phyloP scores from a whole-genome alignment of 2,329 filamentous ascomycete genomes.

The Fusarium sp. region DNA sequence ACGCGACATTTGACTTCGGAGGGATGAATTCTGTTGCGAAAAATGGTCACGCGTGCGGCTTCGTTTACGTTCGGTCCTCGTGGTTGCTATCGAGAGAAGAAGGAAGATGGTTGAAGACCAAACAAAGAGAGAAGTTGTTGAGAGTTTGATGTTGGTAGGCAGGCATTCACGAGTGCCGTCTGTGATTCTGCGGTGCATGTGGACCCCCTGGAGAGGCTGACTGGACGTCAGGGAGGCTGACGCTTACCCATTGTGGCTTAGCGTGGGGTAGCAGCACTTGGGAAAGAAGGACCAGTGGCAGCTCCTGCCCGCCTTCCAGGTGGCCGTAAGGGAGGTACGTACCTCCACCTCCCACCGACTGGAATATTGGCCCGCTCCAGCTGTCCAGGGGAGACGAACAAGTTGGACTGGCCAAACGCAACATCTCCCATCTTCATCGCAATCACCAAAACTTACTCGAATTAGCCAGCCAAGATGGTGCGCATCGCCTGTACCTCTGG shows the following conservation, averaged over 20 bases:
- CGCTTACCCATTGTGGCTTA: slow-evolving; percentile 30
- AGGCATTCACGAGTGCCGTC: slow-evolving; percentile 21
- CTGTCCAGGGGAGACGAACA: slow-evolving; percentile 41
- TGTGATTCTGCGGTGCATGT: slow-evolving; percentile 6
- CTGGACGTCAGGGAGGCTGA: slow-evolving; percentile 26
- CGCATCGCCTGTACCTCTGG: slow-evolving; percentile 24
- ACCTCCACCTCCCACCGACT: slow-evolving; percentile 41
- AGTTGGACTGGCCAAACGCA: slow-evolving; percentile 29
- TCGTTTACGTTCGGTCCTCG: neutral
- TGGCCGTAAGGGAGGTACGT: slow-evolving; percentile 39
- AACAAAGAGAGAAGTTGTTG: slow-evolving; percentile 15
- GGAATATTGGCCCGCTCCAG: slow-evolving; percentile 45
- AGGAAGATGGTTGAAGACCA: slow-evolving; percentile 4
- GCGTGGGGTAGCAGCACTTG: slow-evolving; percentile 19
- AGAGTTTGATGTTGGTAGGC: neutral
- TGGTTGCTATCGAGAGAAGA: neutral
- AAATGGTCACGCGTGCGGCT: neutral
- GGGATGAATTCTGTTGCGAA: neutral
- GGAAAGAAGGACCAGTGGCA: slow-evolving; percentile 6
- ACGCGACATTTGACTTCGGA: slow-evolving; percentile 41
- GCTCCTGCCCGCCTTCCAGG: slow-evolving; percentile 28
- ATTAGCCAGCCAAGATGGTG: slow-evolving; percentile 53
- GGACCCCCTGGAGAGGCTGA: slow-evolving; percentile 35
- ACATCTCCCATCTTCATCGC: slow-evolving; percentile 33
- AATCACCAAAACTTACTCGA: slow-evolving; percentile 33